Percentiles rank a stretch among this genome's conserved stretches.
These are phyloP conservation scores for Pythium oligandrum DNA, from an alignment of 352 stramenopile genomes.

Conservation along the genomic window DNA sequence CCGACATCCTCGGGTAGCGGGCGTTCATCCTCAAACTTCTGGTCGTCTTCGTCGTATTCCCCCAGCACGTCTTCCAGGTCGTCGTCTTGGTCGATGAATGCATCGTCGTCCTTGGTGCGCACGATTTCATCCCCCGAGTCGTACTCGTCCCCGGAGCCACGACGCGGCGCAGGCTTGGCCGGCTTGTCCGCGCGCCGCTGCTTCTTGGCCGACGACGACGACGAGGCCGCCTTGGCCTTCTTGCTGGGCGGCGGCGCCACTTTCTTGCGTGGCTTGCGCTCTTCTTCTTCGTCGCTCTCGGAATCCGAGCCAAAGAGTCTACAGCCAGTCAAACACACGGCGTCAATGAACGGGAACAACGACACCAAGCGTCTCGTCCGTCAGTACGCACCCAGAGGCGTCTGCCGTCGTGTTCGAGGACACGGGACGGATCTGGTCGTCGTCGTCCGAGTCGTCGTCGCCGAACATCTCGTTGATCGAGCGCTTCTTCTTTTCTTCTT, in stretches of 20 bases:
- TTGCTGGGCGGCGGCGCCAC: constrained; percentile 36
- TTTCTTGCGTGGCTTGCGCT: constrained; percentile 27
- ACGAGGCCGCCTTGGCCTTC: constrained; percentile 30
- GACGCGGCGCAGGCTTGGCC: too few relatives aligned
- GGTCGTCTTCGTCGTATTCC: constrained; percentile 74
- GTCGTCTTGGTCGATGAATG: constrained; percentile 87
- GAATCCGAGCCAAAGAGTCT: constrained; percentile 86
- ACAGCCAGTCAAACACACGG: not conserved
- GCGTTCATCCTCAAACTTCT: constrained; percentile 76
- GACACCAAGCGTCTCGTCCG: not conserved
- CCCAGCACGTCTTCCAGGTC: constrained; percentile 77
- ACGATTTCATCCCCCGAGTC: constrained; percentile 77
- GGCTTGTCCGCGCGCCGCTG: not conserved
- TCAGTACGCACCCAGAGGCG: constrained; percentile 47
- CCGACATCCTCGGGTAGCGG: constrained; percentile 50
- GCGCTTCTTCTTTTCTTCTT: constrained; percentile 80
- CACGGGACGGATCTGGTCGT: constrained; percentile 40
- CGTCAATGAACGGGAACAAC: too few relatives aligned
- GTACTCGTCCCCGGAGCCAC: constrained; percentile 59
- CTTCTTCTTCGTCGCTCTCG: constrained; percentile 73
- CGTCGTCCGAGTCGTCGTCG: constrained; percentile 75
- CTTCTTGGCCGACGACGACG: constrained; percentile 14
- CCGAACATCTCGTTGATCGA: constrained; percentile 88
- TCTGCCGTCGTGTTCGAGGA: constrained; percentile 50
- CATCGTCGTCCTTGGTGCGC: constrained; percentile 76